Conservation (phyloP, 768 basidiomycete species). For the Chalciporus piperatus region DNA sequence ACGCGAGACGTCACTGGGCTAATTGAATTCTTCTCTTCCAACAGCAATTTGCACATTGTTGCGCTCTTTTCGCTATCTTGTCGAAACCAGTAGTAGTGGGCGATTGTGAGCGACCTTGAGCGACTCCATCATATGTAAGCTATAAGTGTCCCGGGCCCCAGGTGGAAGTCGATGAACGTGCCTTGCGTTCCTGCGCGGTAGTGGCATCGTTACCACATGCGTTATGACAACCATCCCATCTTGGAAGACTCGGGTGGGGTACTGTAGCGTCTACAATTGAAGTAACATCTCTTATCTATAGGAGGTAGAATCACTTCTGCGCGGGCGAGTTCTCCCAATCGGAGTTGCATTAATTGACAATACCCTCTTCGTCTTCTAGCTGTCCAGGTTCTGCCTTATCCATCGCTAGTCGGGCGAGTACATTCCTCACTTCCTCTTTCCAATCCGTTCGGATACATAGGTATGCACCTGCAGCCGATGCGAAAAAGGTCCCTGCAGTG, state of each 20-base stretch:
- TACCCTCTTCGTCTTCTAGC: conserved; percentile 3
- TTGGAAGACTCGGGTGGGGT: background rate
- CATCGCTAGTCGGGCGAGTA: conserved; percentile 44
- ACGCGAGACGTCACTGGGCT: background rate
- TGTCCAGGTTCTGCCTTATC: conserved; percentile 33
- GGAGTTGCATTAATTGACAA: background rate
- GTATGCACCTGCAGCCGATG: conserved; percentile 45
- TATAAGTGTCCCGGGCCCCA: background rate
- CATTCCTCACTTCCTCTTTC: conserved; percentile 63
- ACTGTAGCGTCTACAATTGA: no score
- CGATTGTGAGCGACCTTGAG: no score
- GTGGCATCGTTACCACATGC: no score
- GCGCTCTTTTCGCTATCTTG: background rate
- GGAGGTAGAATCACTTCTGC: background rate
- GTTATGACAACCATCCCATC: background rate
- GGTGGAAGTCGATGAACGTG: background rate
- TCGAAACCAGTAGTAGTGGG: background rate
- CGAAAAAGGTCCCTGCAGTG: conserved; percentile 35
- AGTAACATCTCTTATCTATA: background rate
- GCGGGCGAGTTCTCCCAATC: background rate
- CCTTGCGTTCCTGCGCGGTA: no score
- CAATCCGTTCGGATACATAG: conserved; percentile 61
- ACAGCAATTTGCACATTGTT: background rate
- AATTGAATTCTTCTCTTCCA: background rate
- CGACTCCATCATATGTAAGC: background rate